Percentiles rank a stretch among this genome's conserved stretches.
phyloP scores from a whole-genome alignment of 2,329 filamentous ascomycete species.

The Myriosclerotinia duriaeana region DNA sequence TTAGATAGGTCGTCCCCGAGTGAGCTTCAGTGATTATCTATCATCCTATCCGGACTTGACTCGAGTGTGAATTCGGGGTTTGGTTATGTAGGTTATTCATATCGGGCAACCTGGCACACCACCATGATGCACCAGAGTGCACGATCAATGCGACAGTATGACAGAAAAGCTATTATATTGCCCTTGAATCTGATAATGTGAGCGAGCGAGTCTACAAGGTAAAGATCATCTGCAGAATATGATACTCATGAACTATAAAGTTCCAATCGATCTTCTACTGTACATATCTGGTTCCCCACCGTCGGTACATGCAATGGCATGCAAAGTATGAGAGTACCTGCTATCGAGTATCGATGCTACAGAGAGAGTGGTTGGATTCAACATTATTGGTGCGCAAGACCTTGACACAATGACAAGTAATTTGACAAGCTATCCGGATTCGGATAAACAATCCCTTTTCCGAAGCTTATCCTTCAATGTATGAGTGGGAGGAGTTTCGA shows the following conservation, averaged over 20 bases:
- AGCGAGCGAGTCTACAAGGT: neutral
- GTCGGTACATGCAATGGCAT: neutral
- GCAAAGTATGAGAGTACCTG: no score
- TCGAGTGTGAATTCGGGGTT: no score
- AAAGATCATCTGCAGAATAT: neutral
- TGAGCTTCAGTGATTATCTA: no score
- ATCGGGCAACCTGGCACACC: no score
- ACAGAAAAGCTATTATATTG: neutral
- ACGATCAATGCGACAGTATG: neutral
- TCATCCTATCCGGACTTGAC: no score
- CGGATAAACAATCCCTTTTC: slow-evolving; percentile 14
- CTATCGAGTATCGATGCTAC: no score
- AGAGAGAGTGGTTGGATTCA: neutral
- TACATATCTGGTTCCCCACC: neutral
- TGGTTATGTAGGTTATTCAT: no score
- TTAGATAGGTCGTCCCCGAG: no score
- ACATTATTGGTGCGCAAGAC: neutral
- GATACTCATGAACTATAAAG: neutral
- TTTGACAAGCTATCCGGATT: neutral
- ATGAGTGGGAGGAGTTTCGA: neutral
- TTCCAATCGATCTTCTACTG: neutral
- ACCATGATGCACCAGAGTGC: neutral
- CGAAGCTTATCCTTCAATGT: neutral
- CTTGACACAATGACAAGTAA: neutral
- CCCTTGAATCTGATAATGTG: neutral